Evolutionary conservation across 208 protist species (phyloP).

Genomic region (Acanthamoeba healyi): DNA sequence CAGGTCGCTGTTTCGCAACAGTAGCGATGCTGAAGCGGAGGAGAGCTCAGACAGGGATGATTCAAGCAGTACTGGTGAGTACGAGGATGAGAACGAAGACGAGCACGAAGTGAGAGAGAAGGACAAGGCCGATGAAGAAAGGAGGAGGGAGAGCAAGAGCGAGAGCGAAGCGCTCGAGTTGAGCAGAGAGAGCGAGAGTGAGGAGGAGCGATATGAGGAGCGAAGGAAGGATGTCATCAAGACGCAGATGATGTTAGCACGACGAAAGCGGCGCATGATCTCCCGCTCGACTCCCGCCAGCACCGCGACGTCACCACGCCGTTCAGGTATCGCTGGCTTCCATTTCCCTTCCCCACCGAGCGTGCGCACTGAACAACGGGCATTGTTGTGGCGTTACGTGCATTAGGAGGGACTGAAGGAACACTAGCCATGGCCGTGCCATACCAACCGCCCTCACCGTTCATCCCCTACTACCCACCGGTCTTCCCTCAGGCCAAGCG

Average conservation of each 20-base stretch:
- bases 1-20: too few species aligned
- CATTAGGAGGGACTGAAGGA: not conserved
- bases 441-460: not conserved
- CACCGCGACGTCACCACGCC: not conserved
- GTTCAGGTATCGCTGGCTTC: not conserved
- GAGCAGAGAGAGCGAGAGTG: not conserved
- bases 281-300: constrained; percentile 11
- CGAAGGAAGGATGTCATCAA: not conserved
- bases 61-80: not conserved
- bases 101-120: not conserved
- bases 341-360: not conserved
- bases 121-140: not conserved
- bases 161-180: not conserved
- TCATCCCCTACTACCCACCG: constrained; percentile 32
- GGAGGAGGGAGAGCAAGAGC: not conserved
- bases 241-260: not conserved
- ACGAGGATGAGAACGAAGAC: too few species aligned
- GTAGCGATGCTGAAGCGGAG: not conserved
- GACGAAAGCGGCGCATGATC: constrained; percentile 32
- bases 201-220: not conserved
- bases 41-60: not conserved
- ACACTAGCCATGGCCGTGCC: not conserved
- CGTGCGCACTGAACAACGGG: too few species aligned
- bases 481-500: constrained; percentile 46
- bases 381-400: too few species aligned